Evolutionary conservation across 177 flowering plant genomes (phyloP), one percentile per base, ranked within the genome.

Genomic region (Vitis hybrid): DNA sequence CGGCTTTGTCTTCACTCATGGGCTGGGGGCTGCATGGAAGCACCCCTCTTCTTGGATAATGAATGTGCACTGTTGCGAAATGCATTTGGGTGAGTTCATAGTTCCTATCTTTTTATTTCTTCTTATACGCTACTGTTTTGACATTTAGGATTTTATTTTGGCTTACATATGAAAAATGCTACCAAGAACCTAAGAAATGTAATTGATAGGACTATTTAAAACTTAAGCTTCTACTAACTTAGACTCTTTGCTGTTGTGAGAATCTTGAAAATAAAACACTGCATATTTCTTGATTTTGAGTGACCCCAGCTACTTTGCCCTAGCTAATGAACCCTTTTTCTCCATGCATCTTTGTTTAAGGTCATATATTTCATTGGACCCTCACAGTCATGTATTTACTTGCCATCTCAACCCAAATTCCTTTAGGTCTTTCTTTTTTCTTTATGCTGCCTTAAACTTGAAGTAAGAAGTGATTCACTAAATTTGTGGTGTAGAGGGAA

Each of bases 1-100:
- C 89, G 99, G 32, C 88, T 94, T 55, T 94, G 99, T 70, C 98
- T 94, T 79, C 84, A 93, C 78, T 84, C 97, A 50, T 94, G 99
- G 98, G 94, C 98, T 12, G 83, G 79, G 79, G 91, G 95, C 54
- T 86, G 89, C 77, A 76, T 78, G 86, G 97, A 94, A 79, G 97
- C 98, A 64, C 95, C 97, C 1, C 66, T 81, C 55, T 94, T 94
- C 78, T 72, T 94, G 80, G 91, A 92, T 63, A 92, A 89, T 78
- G 99, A 94, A 78, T 90, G 96, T 79, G 84, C 89, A 35, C 68
- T 90, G 50, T 67, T 94, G 51, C 79, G 97, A 67, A 85, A 83
- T 75, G 80, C 97, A 60, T 94, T 92, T 77, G 82, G 99, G 99
- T 94, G 58, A 82, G 41, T 35, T 35, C 94, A 78, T 72, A 50